These are phyloP conservation scores for Jaltomata sinuosa DNA, from an alignment of 257 asterid species.

Conservation along the genomic window DNA sequence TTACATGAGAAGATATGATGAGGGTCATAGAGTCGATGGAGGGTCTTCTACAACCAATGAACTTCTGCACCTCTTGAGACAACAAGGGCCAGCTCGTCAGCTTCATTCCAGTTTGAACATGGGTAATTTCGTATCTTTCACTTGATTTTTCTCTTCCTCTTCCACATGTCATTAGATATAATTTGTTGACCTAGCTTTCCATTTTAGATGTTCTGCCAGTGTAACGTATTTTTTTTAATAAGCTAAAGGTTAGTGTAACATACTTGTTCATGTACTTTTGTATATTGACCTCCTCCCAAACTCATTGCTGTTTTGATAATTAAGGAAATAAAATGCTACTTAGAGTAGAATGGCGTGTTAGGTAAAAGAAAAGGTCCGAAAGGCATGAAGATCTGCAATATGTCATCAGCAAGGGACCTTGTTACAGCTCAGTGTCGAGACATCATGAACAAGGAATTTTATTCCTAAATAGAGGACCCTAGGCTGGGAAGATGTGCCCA, in stretches of 20 bases:
- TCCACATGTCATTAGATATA: neutral
- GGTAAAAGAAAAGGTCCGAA: neutral
- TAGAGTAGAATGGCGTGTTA: neutral
- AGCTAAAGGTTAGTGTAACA: neutral
- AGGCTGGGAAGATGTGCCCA: neutral
- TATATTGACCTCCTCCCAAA: neutral
- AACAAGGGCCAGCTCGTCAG: constrained; percentile 39
- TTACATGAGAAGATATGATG: constrained; percentile 25
- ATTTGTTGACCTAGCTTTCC: neutral
- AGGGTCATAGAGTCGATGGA: constrained; percentile 17
- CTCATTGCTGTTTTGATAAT: neutral
- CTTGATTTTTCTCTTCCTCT: neutral
- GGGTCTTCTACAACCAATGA: constrained; percentile 38
- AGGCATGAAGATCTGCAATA: neutral
- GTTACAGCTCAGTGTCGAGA: neutral
- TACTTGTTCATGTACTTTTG: neutral
- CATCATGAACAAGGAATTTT: neutral
- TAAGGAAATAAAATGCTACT: neutral
- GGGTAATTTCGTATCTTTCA: constrained; percentile 14
- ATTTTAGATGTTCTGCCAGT: neutral
- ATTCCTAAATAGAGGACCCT: neutral
- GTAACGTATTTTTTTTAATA: neutral
- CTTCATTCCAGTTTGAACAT: constrained; percentile 17
- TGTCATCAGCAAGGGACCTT: neutral
- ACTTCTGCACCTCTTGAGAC: constrained; percentile 63